Conservation (phyloP, 352 stramenopile species). For the Pythium dissotocum region DNA sequence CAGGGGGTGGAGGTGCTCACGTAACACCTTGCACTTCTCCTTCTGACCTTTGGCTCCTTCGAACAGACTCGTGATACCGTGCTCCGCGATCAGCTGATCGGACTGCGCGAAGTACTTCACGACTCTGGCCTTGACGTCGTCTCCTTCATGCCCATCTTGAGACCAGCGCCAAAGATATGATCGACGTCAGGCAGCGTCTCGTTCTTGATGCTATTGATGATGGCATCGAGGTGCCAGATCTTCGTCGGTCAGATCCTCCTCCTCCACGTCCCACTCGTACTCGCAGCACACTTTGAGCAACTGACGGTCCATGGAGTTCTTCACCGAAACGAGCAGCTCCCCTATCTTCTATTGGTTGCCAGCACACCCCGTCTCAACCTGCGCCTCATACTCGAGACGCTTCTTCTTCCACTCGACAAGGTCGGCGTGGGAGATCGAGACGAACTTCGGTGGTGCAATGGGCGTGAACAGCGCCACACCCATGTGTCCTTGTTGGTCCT, state of each 20-base stretch:
- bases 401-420: constrained; percentile 29
- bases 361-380: constrained; percentile 17
- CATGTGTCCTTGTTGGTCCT: neutral
- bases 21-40: constrained; percentile 22
- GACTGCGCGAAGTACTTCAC: constrained; percentile 28
- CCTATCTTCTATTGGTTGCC: constrained; percentile 15
- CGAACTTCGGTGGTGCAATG: constrained; percentile 16
- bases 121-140: constrained; percentile 26
- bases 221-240: constrained; percentile 22
- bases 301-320: constrained; percentile 22
- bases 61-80: constrained; percentile 25
- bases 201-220: constrained; percentile 28
- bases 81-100: constrained; percentile 23
- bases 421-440: constrained; percentile 12
- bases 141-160: constrained; percentile 29
- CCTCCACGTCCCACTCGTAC: constrained; percentile 21
- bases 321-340: constrained; percentile 21
- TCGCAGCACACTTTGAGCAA: constrained; percentile 27
- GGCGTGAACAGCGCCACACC: constrained; percentile 15
- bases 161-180: constrained; percentile 15
- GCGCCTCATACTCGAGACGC: constrained; percentile 26
- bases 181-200: constrained; percentile 20
- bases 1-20: constrained; percentile 9
- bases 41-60: constrained; percentile 12
- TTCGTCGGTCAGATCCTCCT: constrained; percentile 24